Conservation (phyloP, 179 eudicot species). For the Camellia oleifera region DNA sequence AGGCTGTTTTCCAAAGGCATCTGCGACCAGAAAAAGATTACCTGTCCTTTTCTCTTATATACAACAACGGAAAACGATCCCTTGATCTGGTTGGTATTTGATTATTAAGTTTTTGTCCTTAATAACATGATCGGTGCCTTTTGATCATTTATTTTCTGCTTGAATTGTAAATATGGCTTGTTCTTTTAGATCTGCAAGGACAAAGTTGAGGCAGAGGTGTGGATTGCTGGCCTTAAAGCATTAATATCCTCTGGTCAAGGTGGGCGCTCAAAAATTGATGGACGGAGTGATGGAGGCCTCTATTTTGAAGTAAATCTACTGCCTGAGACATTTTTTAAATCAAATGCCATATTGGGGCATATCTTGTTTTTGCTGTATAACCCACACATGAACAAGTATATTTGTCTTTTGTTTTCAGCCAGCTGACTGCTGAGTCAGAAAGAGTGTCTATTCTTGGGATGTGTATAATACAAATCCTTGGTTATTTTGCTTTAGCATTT, state of each 20-base stretch:
- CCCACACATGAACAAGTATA: background rate
- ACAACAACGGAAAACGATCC: conserved; percentile 82
- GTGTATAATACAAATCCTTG: background rate
- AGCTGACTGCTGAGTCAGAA: background rate
- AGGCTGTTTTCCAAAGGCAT: conserved; percentile 93
- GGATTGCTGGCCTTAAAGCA: conserved; percentile 93
- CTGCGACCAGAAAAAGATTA: conserved; percentile 93
- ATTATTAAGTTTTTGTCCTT: conserved; percentile 5
- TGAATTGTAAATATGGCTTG: background rate
- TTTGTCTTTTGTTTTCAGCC: background rate
- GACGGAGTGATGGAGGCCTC: conserved; percentile 86
- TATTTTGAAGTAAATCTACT: conserved; percentile 53
- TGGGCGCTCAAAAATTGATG: conserved; percentile 92
- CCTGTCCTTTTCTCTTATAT: conserved; percentile 89
- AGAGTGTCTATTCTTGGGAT: background rate
- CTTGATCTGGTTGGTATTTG: conserved; percentile 84
- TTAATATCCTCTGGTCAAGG: conserved; percentile 70
- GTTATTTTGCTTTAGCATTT: background rate
- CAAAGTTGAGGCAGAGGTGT: conserved; percentile 90
- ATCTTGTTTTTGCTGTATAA: conserved; percentile 2
- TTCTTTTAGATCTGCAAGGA: conserved; percentile 86
- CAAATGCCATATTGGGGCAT: background rate
- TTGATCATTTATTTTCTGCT: background rate
- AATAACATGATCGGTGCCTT: background rate
- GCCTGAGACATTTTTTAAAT: background rate